Evolutionary conservation across 768 basidiomycete genomes (phyloP), one percentile per base, ranked within the genome.

Genomic region (Psilocybe sp.): DNA sequence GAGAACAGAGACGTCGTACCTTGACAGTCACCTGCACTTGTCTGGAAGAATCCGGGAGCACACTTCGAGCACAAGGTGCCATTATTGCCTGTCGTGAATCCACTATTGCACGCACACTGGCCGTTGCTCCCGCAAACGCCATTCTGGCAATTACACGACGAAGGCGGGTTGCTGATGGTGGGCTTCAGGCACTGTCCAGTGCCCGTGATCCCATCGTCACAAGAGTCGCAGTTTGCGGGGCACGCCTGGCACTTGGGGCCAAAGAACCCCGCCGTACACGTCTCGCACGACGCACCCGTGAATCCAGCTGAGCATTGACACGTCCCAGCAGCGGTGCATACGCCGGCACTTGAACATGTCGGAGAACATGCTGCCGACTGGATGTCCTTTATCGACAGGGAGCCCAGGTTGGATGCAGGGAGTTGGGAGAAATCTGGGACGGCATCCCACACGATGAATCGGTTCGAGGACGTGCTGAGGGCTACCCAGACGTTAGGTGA

Each of bases 1-100:
- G 45, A 80, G 77, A 57, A 84, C 87, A 1, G 75, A n/a, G 64
- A 3, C 7, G 3, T 28, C 78, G 44, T 47, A 87, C 88, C 72
- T 76, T 84, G 70, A 61, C 92, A 94, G 55, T 87, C 84, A 5
- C 89, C 90, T n/a, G 67, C 77, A 0, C 78, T 74, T 23, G 75
- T 76, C 38, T 81, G 68, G 73, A 92, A 95, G 67, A 89, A 94
- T 0, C 90, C 92, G 13, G 71, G 55, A 1, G 79, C 74, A 60
- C 92, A 95, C 44, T 78, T 73, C 5, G 87, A 80, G 61, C 92
- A 95, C 15, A 81, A 78, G 0, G 88, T 89, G 3, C 88, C 87
- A 53, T 87, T 84, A 38, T 71, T 72, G 1, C 78, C 82, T 0
- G 79, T 78, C 0, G 79, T 79, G 81, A 89, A 95, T 0, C 92